Evolutionary conservation across 148 eudicot genomes (phyloP), one percentile per base, ranked within the genome.

Genomic region (Cornus suecica): DNA sequence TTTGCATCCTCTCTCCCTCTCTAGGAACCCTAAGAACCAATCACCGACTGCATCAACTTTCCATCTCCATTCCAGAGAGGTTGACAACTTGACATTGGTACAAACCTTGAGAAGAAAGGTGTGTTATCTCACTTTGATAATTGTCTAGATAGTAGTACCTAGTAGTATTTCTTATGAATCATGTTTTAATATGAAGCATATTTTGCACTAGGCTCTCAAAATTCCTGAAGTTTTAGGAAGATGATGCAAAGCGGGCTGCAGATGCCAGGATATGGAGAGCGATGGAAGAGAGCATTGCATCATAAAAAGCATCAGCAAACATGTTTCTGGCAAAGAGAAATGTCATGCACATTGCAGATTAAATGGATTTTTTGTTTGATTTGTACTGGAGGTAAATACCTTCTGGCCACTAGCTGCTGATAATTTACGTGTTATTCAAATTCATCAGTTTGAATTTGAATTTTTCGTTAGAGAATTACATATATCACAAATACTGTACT

Each of bases 151-250:
- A 14, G 4, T 65, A 62, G n/a, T n/a, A n/a, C n/a, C n/a, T n/a
- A 32, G 24, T n/a, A 15, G 20, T 29, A 71, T 79, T 24, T 66
- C 24, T 58, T 66, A 48, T 9, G 41, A 72, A 34, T 29, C 70
- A 64, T 30, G 66, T 71, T 62, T 37, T 82, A 71, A 78, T 79
- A 5, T 26, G 42, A 51, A 60, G 34, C 65, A 62, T 66, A 18
- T 24, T 31, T 76, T 72, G 9, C 45, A 8, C 28, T 72, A 95
- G 97, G 94, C 87, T 84, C 41, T 80, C 52, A 88, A 77, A 77
- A 62, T 92, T 87, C 73, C 84, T 91, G 58, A 90, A 88, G 81
- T 95, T 95, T 81, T 95, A 97, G 99, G 97, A 97, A 56, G 91
- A 87, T 2, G 91, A 86, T 80, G 83, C 97, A 11, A 90, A 94